phyloP scores from a whole-genome alignment of 192 early-diverging fungal genomes.

The Irineochytrium annulatum region DNA sequence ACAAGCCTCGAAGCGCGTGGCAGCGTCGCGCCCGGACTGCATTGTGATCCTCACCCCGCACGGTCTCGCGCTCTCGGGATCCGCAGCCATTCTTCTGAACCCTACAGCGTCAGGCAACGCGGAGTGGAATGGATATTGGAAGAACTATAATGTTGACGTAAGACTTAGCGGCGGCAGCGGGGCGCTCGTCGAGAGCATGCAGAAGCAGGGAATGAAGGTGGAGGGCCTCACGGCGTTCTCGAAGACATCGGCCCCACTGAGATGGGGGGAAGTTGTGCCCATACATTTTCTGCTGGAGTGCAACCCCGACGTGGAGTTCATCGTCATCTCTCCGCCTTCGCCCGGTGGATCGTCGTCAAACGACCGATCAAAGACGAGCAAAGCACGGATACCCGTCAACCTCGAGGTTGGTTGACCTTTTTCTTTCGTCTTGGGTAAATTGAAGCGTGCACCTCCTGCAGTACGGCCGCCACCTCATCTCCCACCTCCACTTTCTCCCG shows the following conservation, averaged over 20 bases:
- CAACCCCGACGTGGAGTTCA: neutral
- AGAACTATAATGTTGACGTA: neutral
- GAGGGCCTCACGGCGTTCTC: conserved; percentile 1
- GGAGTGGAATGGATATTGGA: conserved; percentile 11
- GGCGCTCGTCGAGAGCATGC: neutral
- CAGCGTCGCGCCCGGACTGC: neutral
- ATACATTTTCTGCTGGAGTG: neutral
- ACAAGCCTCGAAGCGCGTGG: neutral
- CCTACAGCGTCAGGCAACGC: neutral
- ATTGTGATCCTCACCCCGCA: conserved; percentile 5
- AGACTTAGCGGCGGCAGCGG: neutral
- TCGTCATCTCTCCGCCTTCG: neutral
- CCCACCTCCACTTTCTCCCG: neutral
- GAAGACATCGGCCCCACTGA: neutral
- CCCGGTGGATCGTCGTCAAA: neutral
- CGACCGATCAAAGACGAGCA: too few species aligned
- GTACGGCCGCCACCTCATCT: too few species aligned
- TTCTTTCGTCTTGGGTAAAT: too few species aligned
- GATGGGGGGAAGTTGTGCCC: conserved; percentile 1
- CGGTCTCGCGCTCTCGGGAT: neutral
- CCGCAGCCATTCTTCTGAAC: neutral
- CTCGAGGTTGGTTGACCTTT: neutral
- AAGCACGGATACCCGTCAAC: too few species aligned
- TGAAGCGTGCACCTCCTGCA: too few species aligned
- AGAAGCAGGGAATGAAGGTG: neutral